Conservation (phyloP, 2,329 filamentous ascomycete species). For the Colletotrichum ledebouriae region DNA sequence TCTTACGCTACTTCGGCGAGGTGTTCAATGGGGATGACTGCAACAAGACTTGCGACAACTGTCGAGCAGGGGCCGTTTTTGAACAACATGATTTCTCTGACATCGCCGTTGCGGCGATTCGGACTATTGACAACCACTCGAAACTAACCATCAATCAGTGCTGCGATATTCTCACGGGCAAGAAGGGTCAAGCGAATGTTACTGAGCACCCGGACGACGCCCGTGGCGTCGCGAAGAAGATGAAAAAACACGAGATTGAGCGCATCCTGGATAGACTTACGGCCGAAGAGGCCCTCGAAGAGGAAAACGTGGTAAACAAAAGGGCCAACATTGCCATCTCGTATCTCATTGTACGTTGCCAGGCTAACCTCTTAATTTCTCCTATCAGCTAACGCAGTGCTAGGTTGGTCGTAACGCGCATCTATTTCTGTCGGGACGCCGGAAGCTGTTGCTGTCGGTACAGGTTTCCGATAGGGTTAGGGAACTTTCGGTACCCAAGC, state of each 20-base stretch:
- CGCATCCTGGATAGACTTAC: slow-evolving; percentile 85
- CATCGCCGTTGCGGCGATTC: slow-evolving; percentile 78
- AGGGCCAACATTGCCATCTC: slow-evolving; percentile 76
- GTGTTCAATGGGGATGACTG: slow-evolving; percentile 80
- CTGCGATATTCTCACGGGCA: slow-evolving; percentile 86
- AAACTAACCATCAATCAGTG: slow-evolving; percentile 82
- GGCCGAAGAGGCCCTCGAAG: slow-evolving; percentile 78
- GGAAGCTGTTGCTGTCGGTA: slow-evolving; percentile 61
- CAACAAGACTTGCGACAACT: slow-evolving; percentile 87
- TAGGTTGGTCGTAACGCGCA: slow-evolving; percentile 58
- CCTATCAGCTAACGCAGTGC: slow-evolving; percentile 10
- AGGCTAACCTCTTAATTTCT: background rate
- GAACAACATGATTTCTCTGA: slow-evolving; percentile 82
- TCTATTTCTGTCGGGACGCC: slow-evolving; percentile 59
- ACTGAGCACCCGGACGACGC: slow-evolving; percentile 67
- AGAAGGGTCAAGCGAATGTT: slow-evolving; percentile 70
- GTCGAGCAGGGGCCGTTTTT: slow-evolving; percentile 78
- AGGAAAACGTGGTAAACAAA: slow-evolving; percentile 76
- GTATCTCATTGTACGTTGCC: slow-evolving; percentile 74
- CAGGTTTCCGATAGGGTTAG: slow-evolving; percentile 53
- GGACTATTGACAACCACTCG: slow-evolving; percentile 72
- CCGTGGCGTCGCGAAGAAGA: slow-evolving; percentile 76
- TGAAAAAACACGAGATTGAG: slow-evolving; percentile 83
- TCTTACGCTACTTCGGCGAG: slow-evolving; percentile 96
- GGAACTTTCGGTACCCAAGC: slow-evolving; percentile 48